Evolutionary conservation across 2,329 filamentous ascomycete species (phyloP).

Genomic region (Ceratocystis cubensis): DNA sequence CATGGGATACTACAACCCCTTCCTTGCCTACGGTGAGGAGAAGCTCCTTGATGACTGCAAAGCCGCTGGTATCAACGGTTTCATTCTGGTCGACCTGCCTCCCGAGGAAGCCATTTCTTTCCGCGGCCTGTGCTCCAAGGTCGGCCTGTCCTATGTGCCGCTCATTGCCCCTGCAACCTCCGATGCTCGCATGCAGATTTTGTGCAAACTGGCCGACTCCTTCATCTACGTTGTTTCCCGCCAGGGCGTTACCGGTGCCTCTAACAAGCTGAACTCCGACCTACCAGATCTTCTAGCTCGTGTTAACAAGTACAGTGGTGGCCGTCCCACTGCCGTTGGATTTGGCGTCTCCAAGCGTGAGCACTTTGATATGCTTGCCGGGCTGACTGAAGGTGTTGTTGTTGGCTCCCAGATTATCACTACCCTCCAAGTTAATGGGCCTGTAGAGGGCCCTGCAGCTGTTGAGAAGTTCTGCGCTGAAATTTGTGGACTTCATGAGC

Average conservation of each 20-base stretch:
- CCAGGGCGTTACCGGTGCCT: conserved; percentile 91
- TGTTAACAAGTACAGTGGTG: conserved; percentile 84
- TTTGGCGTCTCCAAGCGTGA: conserved; percentile 94
- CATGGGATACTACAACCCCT: conserved; percentile 98
- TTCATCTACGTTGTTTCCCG: conserved; percentile 98
- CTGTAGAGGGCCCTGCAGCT: conserved; percentile 40
- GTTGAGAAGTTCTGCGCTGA: conserved; percentile 80
- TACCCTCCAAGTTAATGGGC: conserved; percentile 55
- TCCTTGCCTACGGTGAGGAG: conserved; percentile 90
- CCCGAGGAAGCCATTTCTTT: conserved; percentile 93
- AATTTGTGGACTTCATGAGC: conserved; percentile 38
- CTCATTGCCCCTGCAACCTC: conserved; percentile 90
- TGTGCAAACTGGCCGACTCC: conserved; percentile 93
- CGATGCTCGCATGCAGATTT: conserved; percentile 82
- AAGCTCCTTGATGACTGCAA: conserved; percentile 72
- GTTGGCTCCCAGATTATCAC: conserved; percentile 94
- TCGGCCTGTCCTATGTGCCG: conserved; percentile 86
- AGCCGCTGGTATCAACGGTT: conserved; percentile 79
- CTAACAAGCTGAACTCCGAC: conserved; percentile 65
- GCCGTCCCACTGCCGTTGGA: conserved; percentile 81
- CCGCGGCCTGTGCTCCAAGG: conserved; percentile 67
- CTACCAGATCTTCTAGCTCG: conserved; percentile 70
- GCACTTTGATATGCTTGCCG: conserved; percentile 75
- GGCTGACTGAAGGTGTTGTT: conserved; percentile 83
- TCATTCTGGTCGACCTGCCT: conserved; percentile 91